A percentile compares a stretch with the other conserved stretches of the same genome.
phyloP scores from a whole-genome alignment of 805 yeast species.

The Candida insectalens region DNA sequence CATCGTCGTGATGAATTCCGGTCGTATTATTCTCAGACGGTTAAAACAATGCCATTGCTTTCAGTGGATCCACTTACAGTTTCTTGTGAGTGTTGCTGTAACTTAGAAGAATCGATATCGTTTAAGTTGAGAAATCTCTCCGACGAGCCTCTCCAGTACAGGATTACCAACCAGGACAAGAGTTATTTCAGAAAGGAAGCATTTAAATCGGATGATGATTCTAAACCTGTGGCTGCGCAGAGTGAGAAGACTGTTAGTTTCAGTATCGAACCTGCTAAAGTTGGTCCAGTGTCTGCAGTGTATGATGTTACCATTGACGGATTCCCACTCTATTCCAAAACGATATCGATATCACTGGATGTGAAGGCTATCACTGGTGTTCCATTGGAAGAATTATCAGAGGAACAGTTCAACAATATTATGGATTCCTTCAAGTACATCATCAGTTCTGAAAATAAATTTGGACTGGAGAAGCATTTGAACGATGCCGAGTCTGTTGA shows the following conservation, averaged over 20 bases:
- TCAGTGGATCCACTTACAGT: constrained; percentile 33
- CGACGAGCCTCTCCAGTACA: constrained; percentile 28
- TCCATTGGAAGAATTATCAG: constrained; percentile 23
- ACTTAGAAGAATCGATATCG: constrained; percentile 21
- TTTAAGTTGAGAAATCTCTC: constrained; percentile 27
- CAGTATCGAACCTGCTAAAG: constrained; percentile 6
- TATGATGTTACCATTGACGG: constrained; percentile 8
- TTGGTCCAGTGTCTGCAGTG: constrained; percentile 10
- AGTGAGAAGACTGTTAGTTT: constrained; percentile 21
- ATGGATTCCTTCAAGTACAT: constrained; percentile 13
- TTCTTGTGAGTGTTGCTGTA: constrained; percentile 28
- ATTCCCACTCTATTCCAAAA: constrained; percentile 8
- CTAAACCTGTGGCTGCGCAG: constrained; percentile 13
- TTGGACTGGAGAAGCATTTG: constrained; percentile 6
- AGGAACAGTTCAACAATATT: constrained; percentile 16
- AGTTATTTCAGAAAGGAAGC: constrained; percentile 10
- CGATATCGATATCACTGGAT: constrained; percentile 12
- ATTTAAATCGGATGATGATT: constrained; percentile 4
- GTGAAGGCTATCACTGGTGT: constrained; percentile 26
- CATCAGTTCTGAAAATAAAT: constrained; percentile 1
- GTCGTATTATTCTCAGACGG: constrained; percentile 16
- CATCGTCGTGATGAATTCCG: constrained; percentile 27
- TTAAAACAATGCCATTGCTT: constrained; percentile 27
- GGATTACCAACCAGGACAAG: constrained; percentile 23
- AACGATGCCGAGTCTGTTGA: constrained; percentile 1